Percentiles rank a stretch among this genome's conserved stretches.
Conservation (phyloP, 768 basidiomycete species). For the Leccinum aurantiacum region DNA sequence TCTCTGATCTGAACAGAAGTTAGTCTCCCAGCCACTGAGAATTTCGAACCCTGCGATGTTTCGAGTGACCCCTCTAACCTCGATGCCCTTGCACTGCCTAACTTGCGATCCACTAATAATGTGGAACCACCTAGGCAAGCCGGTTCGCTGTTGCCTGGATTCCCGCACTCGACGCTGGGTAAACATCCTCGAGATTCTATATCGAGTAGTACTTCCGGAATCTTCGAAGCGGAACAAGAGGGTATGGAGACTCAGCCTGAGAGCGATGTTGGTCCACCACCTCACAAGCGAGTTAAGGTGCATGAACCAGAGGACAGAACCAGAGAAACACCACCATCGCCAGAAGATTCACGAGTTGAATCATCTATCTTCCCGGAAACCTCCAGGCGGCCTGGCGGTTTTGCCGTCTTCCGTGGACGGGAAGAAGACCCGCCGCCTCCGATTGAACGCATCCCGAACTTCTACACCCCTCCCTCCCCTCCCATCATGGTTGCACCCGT, state of each 20-base stretch:
- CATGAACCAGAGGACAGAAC: slow-evolving; percentile 28
- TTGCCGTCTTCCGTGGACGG: slow-evolving; percentile 49
- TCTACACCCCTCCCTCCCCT: slow-evolving; percentile 46
- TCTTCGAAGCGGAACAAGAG: slow-evolving; percentile 44
- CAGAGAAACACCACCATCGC: slow-evolving; percentile 12
- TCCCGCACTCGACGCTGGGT: slow-evolving; percentile 54
- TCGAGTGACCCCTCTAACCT: slow-evolving; percentile 23
- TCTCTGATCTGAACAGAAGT: slow-evolving; percentile 12
- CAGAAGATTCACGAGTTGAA: slow-evolving; percentile 16
- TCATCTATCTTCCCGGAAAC: slow-evolving; percentile 15
- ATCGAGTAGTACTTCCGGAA: slow-evolving; percentile 41
- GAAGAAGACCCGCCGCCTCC: slow-evolving; percentile 49
- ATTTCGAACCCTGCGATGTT: slow-evolving; percentile 18
- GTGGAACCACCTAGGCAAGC: slow-evolving; percentile 14
- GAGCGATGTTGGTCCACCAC: slow-evolving; percentile 42
- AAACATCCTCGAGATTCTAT: slow-evolving; percentile 61
- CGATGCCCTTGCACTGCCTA: slow-evolving; percentile 14
- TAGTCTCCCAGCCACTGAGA: slow-evolving; percentile 24
- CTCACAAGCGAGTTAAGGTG: slow-evolving; percentile 53
- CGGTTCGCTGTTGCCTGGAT: slow-evolving; percentile 34
- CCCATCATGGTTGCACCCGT: slow-evolving; percentile 34
- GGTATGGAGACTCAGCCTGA: slow-evolving; percentile 40
- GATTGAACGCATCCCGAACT: slow-evolving; percentile 51
- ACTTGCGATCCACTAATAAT: slow-evolving; percentile 9
- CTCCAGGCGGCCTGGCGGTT: slow-evolving; percentile 34